These are phyloP conservation scores for Wilcoxina mikolae DNA, from an alignment of 495 filamentous ascomycete species.

Conservation along the genomic window DNA sequence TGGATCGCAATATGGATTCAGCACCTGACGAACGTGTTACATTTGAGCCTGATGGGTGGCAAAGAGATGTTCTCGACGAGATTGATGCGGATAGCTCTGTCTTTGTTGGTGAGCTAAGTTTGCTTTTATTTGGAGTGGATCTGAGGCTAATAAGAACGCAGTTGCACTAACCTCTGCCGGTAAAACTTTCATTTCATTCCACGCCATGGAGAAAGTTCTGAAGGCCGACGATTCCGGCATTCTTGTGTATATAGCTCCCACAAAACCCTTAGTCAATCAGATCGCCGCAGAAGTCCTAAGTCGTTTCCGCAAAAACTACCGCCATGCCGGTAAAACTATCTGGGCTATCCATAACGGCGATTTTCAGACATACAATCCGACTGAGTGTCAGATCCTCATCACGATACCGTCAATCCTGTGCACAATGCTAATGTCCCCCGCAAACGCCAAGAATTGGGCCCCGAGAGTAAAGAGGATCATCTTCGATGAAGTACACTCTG, in stretches of 20 bases:
- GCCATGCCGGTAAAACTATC: constrained; percentile 45
- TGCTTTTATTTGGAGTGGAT: constrained; percentile 1
- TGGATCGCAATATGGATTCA: constrained; percentile 59
- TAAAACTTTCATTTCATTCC: constrained; percentile 50
- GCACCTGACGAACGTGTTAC: constrained; percentile 47
- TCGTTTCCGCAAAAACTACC: constrained; percentile 46
- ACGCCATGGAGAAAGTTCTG: constrained; percentile 64
- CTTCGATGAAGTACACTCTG: constrained; percentile 73
- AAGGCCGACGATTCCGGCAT: constrained; percentile 50
- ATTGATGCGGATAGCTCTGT: constrained; percentile 53
- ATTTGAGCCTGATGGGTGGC: constrained; percentile 65
- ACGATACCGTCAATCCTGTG: constrained; percentile 67
- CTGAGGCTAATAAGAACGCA: too few relatives aligned
- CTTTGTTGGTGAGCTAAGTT: constrained; percentile 45
- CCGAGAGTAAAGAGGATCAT: constrained; percentile 55
- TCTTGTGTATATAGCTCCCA: constrained; percentile 65
- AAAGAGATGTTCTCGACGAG: constrained; percentile 55
- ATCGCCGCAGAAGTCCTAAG: constrained; percentile 61
- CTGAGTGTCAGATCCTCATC: constrained; percentile 56
- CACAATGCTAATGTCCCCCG: constrained; percentile 57
- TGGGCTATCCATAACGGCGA: constrained; percentile 72
- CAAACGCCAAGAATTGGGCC: constrained; percentile 52
- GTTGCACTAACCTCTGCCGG: too few relatives aligned
- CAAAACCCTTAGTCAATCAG: constrained; percentile 71
- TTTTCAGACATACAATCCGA: constrained; percentile 53